Percentiles rank a stretch among this genome's conserved stretches.
phyloP scores from a whole-genome alignment of 2,329 filamentous ascomycete species.

The Neodidymelliopsis sp. region DNA sequence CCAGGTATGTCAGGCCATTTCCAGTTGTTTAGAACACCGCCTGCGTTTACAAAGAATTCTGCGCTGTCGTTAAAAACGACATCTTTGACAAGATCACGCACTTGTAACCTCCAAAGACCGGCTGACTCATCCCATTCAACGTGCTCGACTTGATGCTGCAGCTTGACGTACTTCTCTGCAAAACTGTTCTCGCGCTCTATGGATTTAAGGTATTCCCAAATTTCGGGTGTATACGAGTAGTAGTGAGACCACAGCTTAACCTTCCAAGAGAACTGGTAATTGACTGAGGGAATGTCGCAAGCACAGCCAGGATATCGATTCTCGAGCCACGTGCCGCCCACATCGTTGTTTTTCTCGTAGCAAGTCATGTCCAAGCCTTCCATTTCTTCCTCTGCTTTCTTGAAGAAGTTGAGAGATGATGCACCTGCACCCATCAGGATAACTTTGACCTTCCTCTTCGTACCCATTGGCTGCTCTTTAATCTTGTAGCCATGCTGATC shows the following conservation, averaged over 20 bases:
- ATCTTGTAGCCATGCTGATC: slow-evolving; percentile 54
- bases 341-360: slow-evolving; percentile 52
- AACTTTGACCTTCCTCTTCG: slow-evolving; percentile 50
- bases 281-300: slow-evolving; percentile 38
- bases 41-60: slow-evolving; percentile 36
- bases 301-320: slow-evolving; percentile 54
- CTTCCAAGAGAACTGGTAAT: slow-evolving; percentile 58
- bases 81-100: slow-evolving; percentile 24
- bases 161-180: slow-evolving; percentile 38
- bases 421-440: slow-evolving; percentile 55
- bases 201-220: slow-evolving; percentile 58
- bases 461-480: slow-evolving; percentile 54
- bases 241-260: slow-evolving; percentile 54
- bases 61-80: slow-evolving; percentile 27
- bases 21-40: slow-evolving; percentile 41
- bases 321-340: slow-evolving; percentile 54
- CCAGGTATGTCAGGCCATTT: slow-evolving; percentile 54
- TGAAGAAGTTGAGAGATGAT: slow-evolving; percentile 53
- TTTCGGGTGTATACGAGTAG: slow-evolving; percentile 58
- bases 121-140: slow-evolving; percentile 27
- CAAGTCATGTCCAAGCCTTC: slow-evolving; percentile 50
- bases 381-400: slow-evolving; percentile 54
- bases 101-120: slow-evolving; percentile 25
- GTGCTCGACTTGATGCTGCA: slow-evolving; percentile 27
- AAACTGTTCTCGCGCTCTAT: slow-evolving; percentile 47